Evolutionary conservation across 2,329 filamentous ascomycete genomes (phyloP), one percentile per base, ranked within the genome.

Genomic region (Nemania abortiva): DNA sequence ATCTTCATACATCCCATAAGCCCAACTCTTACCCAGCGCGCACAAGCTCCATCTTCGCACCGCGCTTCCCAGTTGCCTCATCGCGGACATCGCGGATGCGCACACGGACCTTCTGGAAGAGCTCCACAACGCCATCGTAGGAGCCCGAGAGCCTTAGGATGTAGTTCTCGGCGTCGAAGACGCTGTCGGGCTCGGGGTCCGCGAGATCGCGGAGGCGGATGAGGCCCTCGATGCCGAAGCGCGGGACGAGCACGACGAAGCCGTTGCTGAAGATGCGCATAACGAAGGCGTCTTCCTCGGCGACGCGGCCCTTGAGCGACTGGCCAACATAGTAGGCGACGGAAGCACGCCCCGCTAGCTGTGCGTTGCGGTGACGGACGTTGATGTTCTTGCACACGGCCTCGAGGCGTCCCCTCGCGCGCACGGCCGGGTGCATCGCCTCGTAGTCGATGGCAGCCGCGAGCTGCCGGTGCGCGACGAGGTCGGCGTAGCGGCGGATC

Each of bases 281-380:
- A 54, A 99, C 90, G 80, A 97, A 98, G 2, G 93, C 96, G 66
- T 98, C 95, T 80, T 98, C 95, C 75, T 95, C 91, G 7, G 89
- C 88, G 34, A 88, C 85, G 73, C 85, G 84, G 71, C 88, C 94
- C 83, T 96, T 96, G 65, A 99, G 90, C 13, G 95, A 94, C 83
- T 99, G 96, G 0, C 96, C 96, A 57, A 99, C 96, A 79, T 98
- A 99, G 84, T 98, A 99, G 75, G 97, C 95, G 71, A 99, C 95
- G 74, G 92, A 96, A 29, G 96, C 95, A 68, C 96, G 90, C 42
- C 95, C 95, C 2, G 96, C 96, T 82, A 97, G 91, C 82, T 99
- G 96, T 37, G 96, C 96, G 81, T 99, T 99, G 77, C 96, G 93
- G 81, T 99, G 96, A 7, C 96, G 91, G 66, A 96, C 91, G 81